Evolutionary conservation across 2,329 filamentous ascomycete species (phyloP).

Genomic region (Tolypocladium nubicola): DNA sequence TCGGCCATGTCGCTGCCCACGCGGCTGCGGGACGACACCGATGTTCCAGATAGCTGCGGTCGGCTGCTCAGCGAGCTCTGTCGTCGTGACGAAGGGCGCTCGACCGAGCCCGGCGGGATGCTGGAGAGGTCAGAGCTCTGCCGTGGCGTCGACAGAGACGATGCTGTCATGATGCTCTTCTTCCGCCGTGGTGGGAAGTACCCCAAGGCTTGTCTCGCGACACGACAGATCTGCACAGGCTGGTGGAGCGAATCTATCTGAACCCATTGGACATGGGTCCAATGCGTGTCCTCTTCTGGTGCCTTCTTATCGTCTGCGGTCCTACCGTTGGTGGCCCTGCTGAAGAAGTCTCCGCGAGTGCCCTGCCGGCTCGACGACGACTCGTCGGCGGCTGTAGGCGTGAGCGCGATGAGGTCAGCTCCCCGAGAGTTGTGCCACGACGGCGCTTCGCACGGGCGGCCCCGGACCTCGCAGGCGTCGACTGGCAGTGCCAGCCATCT

Average conservation of each 20-base stretch:
- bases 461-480: constrained; percentile 78
- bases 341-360: constrained; percentile 31
- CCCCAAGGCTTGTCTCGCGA: constrained; percentile 69
- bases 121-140: constrained; percentile 52
- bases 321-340: constrained; percentile 20
- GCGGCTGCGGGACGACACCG: constrained; percentile 24
- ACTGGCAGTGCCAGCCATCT: constrained; percentile 77
- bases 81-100: constrained; percentile 26
- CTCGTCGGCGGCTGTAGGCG: constrained; percentile 24
- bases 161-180: constrained; percentile 64
- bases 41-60: constrained; percentile 20
- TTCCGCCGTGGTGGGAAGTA: constrained; percentile 87
- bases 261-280: constrained; percentile 87
- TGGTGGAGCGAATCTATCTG: constrained; percentile 57
- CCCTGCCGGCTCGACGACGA: constrained; percentile 10
- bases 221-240: constrained; percentile 75
- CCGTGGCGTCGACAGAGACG: constrained; percentile 56
- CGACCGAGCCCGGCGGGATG: constrained; percentile 24
- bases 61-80: constrained; percentile 29
- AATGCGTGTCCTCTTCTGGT: constrained; percentile 52
- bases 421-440: constrained; percentile 25
- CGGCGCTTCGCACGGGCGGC: constrained; percentile 52
- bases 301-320: constrained; percentile 12
- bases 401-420: constrained; percentile 41
- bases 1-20: constrained; percentile 28